phyloP scores from a whole-genome alignment of 306 rosid species.

The Comarum palustre region DNA sequence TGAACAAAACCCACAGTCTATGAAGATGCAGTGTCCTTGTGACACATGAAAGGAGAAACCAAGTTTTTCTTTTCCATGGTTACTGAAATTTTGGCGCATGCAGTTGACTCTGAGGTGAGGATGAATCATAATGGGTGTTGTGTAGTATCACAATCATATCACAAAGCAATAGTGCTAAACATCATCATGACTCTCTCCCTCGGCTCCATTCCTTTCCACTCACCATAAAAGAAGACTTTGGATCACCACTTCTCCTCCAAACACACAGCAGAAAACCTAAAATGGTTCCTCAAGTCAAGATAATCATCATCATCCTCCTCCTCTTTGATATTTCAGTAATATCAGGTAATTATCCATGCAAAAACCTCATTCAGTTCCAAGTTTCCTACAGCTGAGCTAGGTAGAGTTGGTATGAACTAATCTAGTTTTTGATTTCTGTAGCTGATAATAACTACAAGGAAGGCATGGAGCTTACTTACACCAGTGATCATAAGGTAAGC shows the following conservation, averaged over 20 bases:
- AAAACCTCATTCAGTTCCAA: background rate
- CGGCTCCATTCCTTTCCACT: slow-evolving; percentile 37
- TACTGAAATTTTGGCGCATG: slow-evolving; percentile 19
- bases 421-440: background rate
- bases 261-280: background rate
- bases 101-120: slow-evolving; percentile 36
- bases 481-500: slow-evolving; percentile 20
- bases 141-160: slow-evolving; percentile 20
- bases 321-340: slow-evolving; percentile 7
- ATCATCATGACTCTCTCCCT: slow-evolving; percentile 31
- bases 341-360: slow-evolving; percentile 31
- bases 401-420: background rate
- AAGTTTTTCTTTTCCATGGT: background rate
- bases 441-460: slow-evolving; percentile 14
- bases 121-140: slow-evolving; percentile 8
- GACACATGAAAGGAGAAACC: slow-evolving; percentile 22
- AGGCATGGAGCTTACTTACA: background rate
- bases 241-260: slow-evolving; percentile 13
- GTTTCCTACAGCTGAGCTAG: background rate
- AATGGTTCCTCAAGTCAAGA: slow-evolving; percentile 36
- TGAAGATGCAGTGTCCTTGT: slow-evolving; percentile 19
- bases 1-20: slow-evolving; percentile 27
- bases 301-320: slow-evolving; percentile 29
- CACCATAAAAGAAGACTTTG: slow-evolving; percentile 24
- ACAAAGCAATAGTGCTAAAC: slow-evolving; percentile 26